phyloP scores from a whole-genome alignment of 2,329 filamentous ascomycete genomes.

The Trichoderma sp. region DNA sequence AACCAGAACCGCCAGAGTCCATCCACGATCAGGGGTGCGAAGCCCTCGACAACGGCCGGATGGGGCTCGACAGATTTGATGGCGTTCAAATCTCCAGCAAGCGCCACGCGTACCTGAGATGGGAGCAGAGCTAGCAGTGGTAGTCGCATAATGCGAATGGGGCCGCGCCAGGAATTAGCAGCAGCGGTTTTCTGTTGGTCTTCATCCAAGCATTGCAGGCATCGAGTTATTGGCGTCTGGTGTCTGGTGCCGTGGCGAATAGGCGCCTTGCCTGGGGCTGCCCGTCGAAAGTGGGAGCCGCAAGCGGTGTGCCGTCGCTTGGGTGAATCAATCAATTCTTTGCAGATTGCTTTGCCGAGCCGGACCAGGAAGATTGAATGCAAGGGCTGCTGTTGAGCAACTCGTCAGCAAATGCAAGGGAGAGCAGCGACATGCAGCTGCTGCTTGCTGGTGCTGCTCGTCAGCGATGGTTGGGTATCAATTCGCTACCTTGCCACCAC shows the following conservation, averaged over 20 bases:
- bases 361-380: not conserved
- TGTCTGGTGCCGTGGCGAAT: no score
- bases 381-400: constrained; percentile 8
- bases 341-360: not conserved
- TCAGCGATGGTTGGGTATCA: not conserved
- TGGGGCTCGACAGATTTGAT: constrained; percentile 17
- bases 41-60: constrained; percentile 15
- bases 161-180: not conserved
- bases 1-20: no score
- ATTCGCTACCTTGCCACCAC: not conserved
- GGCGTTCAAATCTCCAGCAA: constrained; percentile 23
- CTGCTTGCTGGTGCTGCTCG: not conserved
- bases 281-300: no score
- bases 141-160: constrained; percentile 3
- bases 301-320: no score
- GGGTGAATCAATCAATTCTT: no score
- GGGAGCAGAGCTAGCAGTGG: constrained; percentile 2
- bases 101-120: constrained; percentile 16
- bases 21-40: constrained; percentile 16
- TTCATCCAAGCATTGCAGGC: no score
- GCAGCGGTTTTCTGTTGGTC: not conserved
- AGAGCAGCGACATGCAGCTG: not conserved
- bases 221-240: no score
- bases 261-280: no score
- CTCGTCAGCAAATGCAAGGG: constrained; percentile 26